A percentile compares a stretch with the other conserved stretches of the same genome.
Conservation (phyloP, 208 protist genomes). For the Blechomonas ayalai region DNA sequence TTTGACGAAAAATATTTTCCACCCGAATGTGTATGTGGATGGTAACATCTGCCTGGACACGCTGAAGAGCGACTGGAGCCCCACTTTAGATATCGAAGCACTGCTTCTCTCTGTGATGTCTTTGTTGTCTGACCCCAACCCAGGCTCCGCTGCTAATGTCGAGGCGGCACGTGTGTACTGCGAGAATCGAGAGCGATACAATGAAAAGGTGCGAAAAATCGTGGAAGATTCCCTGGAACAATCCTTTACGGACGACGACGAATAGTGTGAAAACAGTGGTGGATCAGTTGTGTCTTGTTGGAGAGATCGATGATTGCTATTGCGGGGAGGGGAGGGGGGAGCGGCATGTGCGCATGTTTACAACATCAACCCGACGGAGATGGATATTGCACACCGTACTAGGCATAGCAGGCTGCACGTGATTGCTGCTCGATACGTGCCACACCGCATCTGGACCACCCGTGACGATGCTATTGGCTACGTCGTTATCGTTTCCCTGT, state of each 20-base stretch:
- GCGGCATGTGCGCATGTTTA: no score
- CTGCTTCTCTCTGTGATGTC: constrained; percentile 99
- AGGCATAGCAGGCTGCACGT: no score
- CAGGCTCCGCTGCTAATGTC: constrained; percentile 98
- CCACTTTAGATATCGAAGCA: constrained; percentile 97
- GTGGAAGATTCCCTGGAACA: constrained; percentile 74
- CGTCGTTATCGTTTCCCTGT: no score
- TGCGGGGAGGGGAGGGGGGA: no score
- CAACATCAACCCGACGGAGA: no score
- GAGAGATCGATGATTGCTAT: no score
- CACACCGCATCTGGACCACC: no score
- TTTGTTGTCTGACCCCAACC: constrained; percentile 99
- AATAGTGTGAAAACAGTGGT: no score
- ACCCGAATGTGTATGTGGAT: constrained; percentile 99
- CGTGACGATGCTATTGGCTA: no score
- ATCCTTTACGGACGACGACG: constrained; percentile 50
- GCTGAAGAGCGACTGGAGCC: constrained; percentile 97
- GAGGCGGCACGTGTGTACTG: constrained; percentile 95
- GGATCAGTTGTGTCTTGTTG: no score
- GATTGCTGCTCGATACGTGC: no score
- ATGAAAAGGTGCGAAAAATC: constrained; percentile 54
- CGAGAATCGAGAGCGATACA: constrained; percentile 95
- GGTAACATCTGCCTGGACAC: constrained; percentile 99
- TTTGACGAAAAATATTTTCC: constrained; percentile 96
- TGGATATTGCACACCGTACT: no score